These are phyloP conservation scores for Cercospora sesami DNA, from an alignment of 2,329 filamentous ascomycete genomes.

Conservation along the genomic window DNA sequence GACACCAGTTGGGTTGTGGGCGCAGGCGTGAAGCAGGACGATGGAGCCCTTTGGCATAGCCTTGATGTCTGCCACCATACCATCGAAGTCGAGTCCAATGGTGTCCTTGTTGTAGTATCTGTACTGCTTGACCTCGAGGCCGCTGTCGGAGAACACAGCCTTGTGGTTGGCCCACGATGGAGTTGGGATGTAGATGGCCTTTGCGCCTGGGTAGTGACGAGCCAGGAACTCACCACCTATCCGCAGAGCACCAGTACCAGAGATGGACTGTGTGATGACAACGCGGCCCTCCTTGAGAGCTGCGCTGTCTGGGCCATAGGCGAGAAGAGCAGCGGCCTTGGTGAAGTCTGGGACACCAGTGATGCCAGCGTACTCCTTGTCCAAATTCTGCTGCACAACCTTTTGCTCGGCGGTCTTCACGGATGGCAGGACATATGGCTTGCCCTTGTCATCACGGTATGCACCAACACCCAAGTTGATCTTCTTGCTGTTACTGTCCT, in stretches of 20 bases:
- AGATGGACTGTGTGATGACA: constrained; percentile 96
- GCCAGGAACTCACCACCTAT: constrained; percentile 92
- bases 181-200: constrained; percentile 94
- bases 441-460: constrained; percentile 97
- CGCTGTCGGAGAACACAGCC: constrained; percentile 91
- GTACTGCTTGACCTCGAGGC: constrained; percentile 90
- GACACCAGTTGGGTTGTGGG: constrained; percentile 96
- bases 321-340: constrained; percentile 83
- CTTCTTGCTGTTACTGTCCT: constrained; percentile 88
- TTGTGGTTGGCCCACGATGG: constrained; percentile 99
- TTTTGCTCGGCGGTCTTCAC: constrained; percentile 86
- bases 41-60: constrained; percentile 81
- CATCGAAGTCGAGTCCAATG: constrained; percentile 95
- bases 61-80: constrained; percentile 87
- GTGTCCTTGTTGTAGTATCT: constrained; percentile 99
- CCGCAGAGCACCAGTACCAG: constrained; percentile 91
- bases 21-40: constrained; percentile 93
- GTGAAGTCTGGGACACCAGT: constrained; percentile 94
- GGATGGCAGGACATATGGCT: constrained; percentile 95
- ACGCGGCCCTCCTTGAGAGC: constrained; percentile 73
- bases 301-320: constrained; percentile 79
- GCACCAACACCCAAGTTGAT: constrained; percentile 99
- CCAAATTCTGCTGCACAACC: constrained; percentile 72
- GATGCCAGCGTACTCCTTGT: constrained; percentile 98
- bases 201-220: constrained; percentile 85